Conservation (phyloP, 768 basidiomycete genomes). For the Tephrocybe sp. region DNA sequence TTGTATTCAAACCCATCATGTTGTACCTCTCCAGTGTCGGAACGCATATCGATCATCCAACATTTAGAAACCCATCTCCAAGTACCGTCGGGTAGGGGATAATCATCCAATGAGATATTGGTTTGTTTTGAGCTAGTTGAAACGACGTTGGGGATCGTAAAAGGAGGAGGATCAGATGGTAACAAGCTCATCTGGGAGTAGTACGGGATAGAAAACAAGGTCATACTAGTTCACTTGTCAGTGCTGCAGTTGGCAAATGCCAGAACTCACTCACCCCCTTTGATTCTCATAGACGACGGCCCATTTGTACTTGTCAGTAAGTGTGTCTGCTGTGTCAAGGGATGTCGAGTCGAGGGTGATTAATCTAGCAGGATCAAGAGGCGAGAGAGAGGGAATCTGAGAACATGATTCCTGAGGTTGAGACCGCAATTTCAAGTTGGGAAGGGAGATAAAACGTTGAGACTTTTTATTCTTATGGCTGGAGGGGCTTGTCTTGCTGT, state of each 20-base stretch:
- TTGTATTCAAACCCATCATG: slow-evolving; percentile 88
- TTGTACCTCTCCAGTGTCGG: slow-evolving; percentile 69
- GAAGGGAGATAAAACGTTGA: slow-evolving; percentile 30
- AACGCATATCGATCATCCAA: slow-evolving; percentile 91
- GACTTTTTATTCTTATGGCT: slow-evolving; percentile 40
- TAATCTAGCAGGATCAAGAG: background rate
- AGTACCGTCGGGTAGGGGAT: slow-evolving; percentile 74
- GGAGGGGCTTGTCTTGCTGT: slow-evolving; percentile 41
- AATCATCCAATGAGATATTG: slow-evolving; percentile 55
- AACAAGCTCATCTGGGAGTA: slow-evolving; percentile 72
- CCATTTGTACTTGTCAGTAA: slow-evolving; percentile 66
- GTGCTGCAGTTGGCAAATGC: background rate
- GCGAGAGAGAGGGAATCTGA: background rate
- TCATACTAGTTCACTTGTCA: slow-evolving; percentile 36
- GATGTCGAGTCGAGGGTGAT: slow-evolving; percentile 15
- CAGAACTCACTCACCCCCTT: slow-evolving; percentile 54
- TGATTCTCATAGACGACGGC: slow-evolving; percentile 82
- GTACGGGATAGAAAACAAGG: slow-evolving; percentile 67
- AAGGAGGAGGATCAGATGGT: slow-evolving; percentile 70
- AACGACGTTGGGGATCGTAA: slow-evolving; percentile 54
- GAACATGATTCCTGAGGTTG: background rate
- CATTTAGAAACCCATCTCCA: slow-evolving; percentile 80
- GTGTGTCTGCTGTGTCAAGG: slow-evolving; percentile 22
- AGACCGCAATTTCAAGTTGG: slow-evolving; percentile 21
- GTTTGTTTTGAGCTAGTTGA: slow-evolving; percentile 44